These are phyloP conservation scores for Polysphondylium violaceum DNA, from an alignment of 78 protist species.

Conservation along the genomic window DNA sequence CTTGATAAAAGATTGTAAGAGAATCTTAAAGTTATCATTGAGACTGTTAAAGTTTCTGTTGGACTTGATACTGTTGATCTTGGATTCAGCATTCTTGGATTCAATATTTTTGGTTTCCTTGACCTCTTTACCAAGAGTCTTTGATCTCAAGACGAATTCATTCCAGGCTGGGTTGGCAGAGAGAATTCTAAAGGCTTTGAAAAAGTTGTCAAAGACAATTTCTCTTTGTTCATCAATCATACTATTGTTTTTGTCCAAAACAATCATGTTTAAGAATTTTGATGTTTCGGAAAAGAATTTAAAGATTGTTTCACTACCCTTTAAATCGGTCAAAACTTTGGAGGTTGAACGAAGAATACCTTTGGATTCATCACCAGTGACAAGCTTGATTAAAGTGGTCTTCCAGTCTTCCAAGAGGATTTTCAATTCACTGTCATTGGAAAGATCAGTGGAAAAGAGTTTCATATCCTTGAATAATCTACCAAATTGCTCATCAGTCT, in stretches of 20 bases:
- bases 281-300: slow-evolving; percentile 30
- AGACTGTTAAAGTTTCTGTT: slow-evolving; percentile 4
- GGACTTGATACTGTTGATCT: background rate
- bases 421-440: slow-evolving; percentile 45
- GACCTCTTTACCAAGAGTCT: background rate
- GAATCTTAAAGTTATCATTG: background rate
- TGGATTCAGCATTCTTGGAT: slow-evolving; percentile 1
- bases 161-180: slow-evolving; percentile 49
- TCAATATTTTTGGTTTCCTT: slow-evolving; percentile 9
- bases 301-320: slow-evolving; percentile 30
- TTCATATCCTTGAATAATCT: slow-evolving; percentile 19
- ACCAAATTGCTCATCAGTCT: slow-evolving; percentile 38
- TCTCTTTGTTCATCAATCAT: slow-evolving; percentile 44
- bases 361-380: slow-evolving; percentile 22
- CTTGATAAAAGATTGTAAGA: slow-evolving; percentile 47
- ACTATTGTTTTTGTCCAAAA: slow-evolving; percentile 19
- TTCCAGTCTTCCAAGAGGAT: slow-evolving; percentile 52
- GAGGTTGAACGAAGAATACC: background rate
- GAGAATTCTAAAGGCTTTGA: slow-evolving; percentile 14
- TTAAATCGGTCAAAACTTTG: slow-evolving; percentile 3
- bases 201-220: slow-evolving; percentile 61
- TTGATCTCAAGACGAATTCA: slow-evolving; percentile 18
- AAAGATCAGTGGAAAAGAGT: slow-evolving; percentile 28
- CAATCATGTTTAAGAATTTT: slow-evolving; percentile 62
- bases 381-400: slow-evolving; percentile 14